phyloP scores from a whole-genome alignment of 2,329 filamentous ascomycete species.

The Fusarium verticillioides region DNA sequence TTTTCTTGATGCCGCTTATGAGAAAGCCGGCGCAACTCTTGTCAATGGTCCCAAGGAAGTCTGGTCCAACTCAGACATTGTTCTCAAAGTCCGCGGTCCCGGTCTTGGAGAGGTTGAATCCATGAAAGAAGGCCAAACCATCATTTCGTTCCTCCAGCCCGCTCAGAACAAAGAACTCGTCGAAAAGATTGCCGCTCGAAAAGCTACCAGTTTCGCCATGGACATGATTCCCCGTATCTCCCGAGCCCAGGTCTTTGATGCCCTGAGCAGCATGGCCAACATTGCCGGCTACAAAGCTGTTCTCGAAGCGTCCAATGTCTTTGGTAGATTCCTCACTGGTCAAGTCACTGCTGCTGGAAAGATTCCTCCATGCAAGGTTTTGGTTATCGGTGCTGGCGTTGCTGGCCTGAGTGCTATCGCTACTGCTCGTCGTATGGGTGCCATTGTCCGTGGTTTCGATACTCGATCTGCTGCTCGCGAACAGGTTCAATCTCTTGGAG shows the following conservation, averaged over 20 bases:
- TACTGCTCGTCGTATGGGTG: conserved; percentile 85
- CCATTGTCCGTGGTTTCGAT: conserved; percentile 90
- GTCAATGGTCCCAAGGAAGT: conserved; percentile 74
- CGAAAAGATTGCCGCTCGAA: conserved; percentile 75
- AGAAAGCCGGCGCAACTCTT: conserved; percentile 80
- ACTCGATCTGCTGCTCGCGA: conserved; percentile 89
- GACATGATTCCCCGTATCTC: conserved; percentile 93
- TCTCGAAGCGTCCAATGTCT: conserved; percentile 87
- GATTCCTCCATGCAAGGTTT: conserved; percentile 89
- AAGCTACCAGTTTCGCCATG: conserved; percentile 87
- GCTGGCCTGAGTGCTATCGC: conserved; percentile 90
- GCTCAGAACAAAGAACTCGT: conserved; percentile 82
- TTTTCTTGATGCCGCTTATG: conserved; percentile 81
- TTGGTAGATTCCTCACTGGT: conserved; percentile 87
- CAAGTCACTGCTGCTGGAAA: conserved; percentile 91
- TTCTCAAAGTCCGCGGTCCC: conserved; percentile 86
- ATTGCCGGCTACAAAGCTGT: conserved; percentile 95
- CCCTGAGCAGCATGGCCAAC: conserved; percentile 91
- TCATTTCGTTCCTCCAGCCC: conserved; percentile 87
- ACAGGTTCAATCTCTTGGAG: conserved; percentile 89
- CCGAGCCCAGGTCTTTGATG: conserved; percentile 88
- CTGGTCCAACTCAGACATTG: conserved; percentile 80
- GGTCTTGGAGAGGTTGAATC: conserved; percentile 74
- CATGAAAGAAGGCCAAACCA: conserved; percentile 75
- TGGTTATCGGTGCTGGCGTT: conserved; percentile 91